A percentile compares a stretch with the other conserved stretches of the same genome.
phyloP scores from a whole-genome alignment of 345 rosid species.

The Jatropha curcas region DNA sequence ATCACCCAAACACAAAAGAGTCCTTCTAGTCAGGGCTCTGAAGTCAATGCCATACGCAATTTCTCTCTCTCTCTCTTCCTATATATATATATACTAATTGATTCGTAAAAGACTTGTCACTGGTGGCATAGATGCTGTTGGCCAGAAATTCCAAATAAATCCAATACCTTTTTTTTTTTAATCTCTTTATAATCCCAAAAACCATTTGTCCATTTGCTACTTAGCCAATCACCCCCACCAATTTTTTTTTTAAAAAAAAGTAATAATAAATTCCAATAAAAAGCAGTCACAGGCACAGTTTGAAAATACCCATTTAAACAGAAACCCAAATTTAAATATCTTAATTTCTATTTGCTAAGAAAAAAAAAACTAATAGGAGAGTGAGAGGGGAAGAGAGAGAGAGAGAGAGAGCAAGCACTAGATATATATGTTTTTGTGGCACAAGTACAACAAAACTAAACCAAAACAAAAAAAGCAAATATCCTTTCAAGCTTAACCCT shows the following conservation, averaged over 20 bases:
- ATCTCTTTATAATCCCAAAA: constrained; percentile 28
- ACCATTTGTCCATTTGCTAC: constrained; percentile 18
- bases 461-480: constrained; percentile 17
- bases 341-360: no score
- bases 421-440: constrained; percentile 8
- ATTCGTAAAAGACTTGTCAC: constrained; percentile 8
- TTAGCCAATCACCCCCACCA: constrained; percentile 17
- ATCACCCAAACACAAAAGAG: constrained; percentile 25
- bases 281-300: no score
- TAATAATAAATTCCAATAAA: no score
- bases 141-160: constrained; percentile 37
- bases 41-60: constrained; percentile 36
- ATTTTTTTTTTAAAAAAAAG: no score
- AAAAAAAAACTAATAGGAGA: no score
- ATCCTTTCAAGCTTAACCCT: not conserved
- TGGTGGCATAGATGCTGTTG: constrained; percentile 34
- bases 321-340: no score
- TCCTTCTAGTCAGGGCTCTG: constrained; percentile 33
- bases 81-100: not conserved
- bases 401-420: constrained; percentile 1
- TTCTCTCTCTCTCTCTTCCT: not conserved
- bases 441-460: constrained; percentile 25
- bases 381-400: not conserved
- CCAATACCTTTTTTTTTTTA: constrained; percentile 23
- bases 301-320: no score